Evolutionary conservation across 2,329 filamentous ascomycete species (phyloP), one percentile per base, ranked within the genome.

Genomic region (Colletotrichum chrysophilum): DNA sequence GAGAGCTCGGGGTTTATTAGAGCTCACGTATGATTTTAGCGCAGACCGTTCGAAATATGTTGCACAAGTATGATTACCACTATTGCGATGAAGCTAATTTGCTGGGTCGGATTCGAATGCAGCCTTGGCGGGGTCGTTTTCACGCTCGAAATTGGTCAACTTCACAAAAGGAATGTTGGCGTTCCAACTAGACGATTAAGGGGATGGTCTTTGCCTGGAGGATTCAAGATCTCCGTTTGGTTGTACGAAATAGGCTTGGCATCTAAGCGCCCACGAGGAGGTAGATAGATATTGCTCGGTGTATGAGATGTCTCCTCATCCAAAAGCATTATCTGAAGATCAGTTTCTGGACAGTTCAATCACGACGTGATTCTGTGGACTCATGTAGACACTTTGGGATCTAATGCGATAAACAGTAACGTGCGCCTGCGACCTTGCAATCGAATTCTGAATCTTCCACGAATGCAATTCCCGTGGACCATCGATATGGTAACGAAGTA

Each of bases 271-370:
- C 43, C n/a, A 52, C n/a, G 10, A 48, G 43, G 10, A 52, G 12
- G n/a, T 52, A 13, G 12, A 52, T 21, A 13, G n/a, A 4, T 52
- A 0, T 21, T 7, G 0, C 38, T 5, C 2, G 5, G 38, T 4
- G 5, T 43, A n/a, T 48, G 18, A 48, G 5, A 48, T 48, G 18
- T 6, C 18, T 12, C 10, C 38, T 5, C 2, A 48, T 12, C 12
- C 18, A n/a, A 4, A 1, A 43, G 5, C 9, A 12, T 43, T 43
- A 43, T 12, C 38, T 48, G 9, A 48, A n/a, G 38, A 9, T n/a
- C 18, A 12, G 1, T 12, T 5, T 48, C 38, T 3, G 0, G 3
- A 48, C 18, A 14, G 7, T 18, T 16, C 34, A 38, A 18, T 38
- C 18, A 48, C 38, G 5, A 12, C 38, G 9, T 48, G 38, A 48